A percentile compares a stretch with the other conserved stretches of the same genome.
Evolutionary conservation across 1,284 basidiomycete species (phyloP).

Genomic region (Cryptococcus sp.): DNA sequence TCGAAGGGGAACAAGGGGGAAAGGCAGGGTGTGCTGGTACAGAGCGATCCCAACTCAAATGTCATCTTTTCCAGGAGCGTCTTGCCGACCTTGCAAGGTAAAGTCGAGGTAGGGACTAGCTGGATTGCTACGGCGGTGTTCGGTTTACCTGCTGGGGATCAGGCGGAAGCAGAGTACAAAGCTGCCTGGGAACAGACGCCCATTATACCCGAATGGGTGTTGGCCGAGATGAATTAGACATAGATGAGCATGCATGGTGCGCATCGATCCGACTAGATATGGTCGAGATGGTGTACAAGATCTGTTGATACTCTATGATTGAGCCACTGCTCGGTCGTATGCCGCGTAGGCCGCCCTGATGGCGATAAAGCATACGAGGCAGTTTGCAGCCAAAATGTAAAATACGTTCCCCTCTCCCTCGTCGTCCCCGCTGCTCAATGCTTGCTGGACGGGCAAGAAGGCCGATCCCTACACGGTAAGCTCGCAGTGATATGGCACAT

Average conservation of each 20-base stretch:
- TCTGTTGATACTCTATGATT: not conserved
- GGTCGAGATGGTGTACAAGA: too few species aligned
- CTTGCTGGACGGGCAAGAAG: conserved; percentile 34
- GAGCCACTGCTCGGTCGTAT: conserved; percentile 2
- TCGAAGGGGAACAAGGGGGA: conserved; percentile 7
- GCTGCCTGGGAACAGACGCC: conserved; percentile 35
- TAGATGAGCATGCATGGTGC: not conserved
- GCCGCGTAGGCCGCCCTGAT: conserved; percentile 11
- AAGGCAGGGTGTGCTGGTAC: conserved; percentile 51
- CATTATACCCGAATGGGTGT: conserved; percentile 25
- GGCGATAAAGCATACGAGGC: conserved; percentile 12
- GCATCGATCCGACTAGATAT: too few species aligned
- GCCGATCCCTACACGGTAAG: conserved; percentile 17
- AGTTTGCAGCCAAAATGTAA: conserved; percentile 27
- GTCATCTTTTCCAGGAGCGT: conserved; percentile 63
- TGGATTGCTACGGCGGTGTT: conserved; percentile 69
- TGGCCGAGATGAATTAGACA: conserved; percentile 3
- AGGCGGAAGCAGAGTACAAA: conserved; percentile 23
- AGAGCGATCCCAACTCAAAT: conserved; percentile 68
- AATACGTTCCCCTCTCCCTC: conserved; percentile 36
- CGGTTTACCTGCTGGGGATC: conserved; percentile 51
- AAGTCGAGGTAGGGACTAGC: conserved; percentile 48
- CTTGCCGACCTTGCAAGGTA: conserved; percentile 58
- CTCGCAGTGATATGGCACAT: too few species aligned
- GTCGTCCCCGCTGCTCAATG: conserved; percentile 18